Evolutionary conservation across 2,329 filamentous ascomycete genomes (phyloP).

Genomic region (Bipolaris cookei): DNA sequence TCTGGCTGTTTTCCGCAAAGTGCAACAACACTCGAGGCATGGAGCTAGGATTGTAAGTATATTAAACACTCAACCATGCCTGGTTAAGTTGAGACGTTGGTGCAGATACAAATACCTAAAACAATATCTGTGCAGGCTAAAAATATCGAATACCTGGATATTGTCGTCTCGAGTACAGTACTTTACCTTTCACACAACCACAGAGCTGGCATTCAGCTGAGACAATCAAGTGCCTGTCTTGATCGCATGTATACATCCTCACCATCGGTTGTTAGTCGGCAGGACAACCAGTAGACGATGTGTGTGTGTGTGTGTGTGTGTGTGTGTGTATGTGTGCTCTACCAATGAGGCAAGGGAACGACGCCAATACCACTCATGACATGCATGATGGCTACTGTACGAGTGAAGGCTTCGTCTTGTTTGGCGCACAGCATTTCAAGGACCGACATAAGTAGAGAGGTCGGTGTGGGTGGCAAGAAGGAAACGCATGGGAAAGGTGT

Average conservation of each 20-base stretch:
- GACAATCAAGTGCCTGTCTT: neutral
- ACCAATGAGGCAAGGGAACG: slow-evolving; percentile 2
- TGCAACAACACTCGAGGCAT: neutral
- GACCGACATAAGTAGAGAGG: slow-evolving; percentile 13
- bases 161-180: slow-evolving; percentile 11
- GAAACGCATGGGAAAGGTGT: neutral
- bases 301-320: neutral
- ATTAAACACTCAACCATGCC: slow-evolving; percentile 3
- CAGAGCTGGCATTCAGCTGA: slow-evolving; percentile 4
- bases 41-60: slow-evolving; percentile 5
- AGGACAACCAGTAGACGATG: neutral
- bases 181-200: slow-evolving; percentile 11
- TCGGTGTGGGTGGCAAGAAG: slow-evolving; percentile 19
- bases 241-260: neutral
- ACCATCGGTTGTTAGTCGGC: neutral
- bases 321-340: neutral
- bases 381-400: slow-evolving; percentile 15
- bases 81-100: slow-evolving; percentile 35
- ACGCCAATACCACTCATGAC: slow-evolving; percentile 8
- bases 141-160: slow-evolving; percentile 23
- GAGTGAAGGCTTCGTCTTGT: neutral
- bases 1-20: slow-evolving; percentile 26
- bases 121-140: slow-evolving; percentile 9
- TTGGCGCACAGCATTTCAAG: slow-evolving; percentile 13
- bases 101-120: slow-evolving; percentile 2